phyloP scores from a whole-genome alignment of 2,329 filamentous ascomycete species.

The Thelonectria blattea region DNA sequence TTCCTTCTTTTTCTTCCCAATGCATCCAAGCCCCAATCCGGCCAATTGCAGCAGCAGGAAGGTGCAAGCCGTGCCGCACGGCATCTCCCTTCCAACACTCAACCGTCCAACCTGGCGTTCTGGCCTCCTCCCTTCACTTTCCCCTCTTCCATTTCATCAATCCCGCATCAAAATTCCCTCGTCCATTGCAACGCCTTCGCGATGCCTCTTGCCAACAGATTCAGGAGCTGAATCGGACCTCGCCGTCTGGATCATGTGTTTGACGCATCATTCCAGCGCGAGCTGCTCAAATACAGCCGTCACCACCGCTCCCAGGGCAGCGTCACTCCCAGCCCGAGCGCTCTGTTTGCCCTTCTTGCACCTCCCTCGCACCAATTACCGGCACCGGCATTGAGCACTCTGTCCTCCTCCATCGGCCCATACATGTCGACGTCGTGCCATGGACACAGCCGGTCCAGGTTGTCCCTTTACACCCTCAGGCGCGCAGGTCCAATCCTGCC shows the following conservation, averaged over 20 bases:
- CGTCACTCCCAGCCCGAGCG: background rate
- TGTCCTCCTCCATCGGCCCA: constrained; percentile 5
- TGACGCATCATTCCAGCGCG: background rate
- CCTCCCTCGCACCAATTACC: background rate
- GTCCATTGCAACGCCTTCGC: background rate
- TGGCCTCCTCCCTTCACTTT: background rate
- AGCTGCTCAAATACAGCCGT: background rate
- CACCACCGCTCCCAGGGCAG: background rate
- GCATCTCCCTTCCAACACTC: background rate
- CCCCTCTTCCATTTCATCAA: background rate
- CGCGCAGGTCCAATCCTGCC: constrained; percentile 16
- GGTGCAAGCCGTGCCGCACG: constrained; percentile 4
- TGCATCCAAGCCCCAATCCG: constrained; percentile 1
- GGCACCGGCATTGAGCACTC: background rate
- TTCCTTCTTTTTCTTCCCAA: constrained; percentile 10
- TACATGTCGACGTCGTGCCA: constrained; percentile 17
- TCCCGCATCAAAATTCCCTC: background rate
- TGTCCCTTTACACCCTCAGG: constrained; percentile 18
- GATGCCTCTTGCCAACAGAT: background rate
- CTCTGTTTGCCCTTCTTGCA: background rate
- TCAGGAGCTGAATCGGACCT: constrained; percentile 2
- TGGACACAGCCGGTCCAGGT: constrained; percentile 18
- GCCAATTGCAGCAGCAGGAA: constrained; percentile 16
- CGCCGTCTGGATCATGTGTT: background rate
- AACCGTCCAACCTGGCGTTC: background rate